A percentile compares a stretch with the other conserved stretches of the same genome.
These are phyloP conservation scores for Oryza rufipogon DNA, from an alignment of 176 grass and related monocot genomes.

Conservation along the genomic window DNA sequence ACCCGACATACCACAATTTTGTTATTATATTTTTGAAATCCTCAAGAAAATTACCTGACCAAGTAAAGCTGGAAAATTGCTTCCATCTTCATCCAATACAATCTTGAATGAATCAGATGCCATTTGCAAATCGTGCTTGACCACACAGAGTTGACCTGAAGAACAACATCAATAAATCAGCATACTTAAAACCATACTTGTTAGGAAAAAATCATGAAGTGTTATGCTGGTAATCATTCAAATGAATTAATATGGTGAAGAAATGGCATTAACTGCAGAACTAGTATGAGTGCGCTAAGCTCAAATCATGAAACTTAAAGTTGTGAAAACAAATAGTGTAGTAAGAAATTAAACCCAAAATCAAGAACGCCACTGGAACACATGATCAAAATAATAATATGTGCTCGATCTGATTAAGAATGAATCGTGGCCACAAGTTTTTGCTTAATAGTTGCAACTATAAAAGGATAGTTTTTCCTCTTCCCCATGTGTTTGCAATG, in stretches of 20 bases:
- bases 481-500: background rate
- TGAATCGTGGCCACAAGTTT: background rate
- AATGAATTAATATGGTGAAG: slow-evolving; percentile 20
- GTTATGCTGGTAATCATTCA: background rate
- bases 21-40: background rate
- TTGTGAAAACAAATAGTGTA: background rate
- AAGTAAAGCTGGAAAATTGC: slow-evolving; percentile 88
- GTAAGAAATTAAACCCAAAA: slow-evolving; percentile 16
- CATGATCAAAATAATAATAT: background rate
- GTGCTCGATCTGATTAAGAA: slow-evolving; percentile 14
- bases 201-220: slow-evolving; percentile 17
- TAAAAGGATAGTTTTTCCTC: background rate
- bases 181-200: slow-evolving; percentile 32
- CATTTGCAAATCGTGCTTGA: slow-evolving; percentile 81
- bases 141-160: slow-evolving; percentile 90
- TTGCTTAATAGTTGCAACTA: slow-evolving; percentile 21
- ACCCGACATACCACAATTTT: too few species aligned
- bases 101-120: slow-evolving; percentile 85
- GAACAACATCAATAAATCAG: slow-evolving; percentile 28
- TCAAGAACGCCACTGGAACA: slow-evolving; percentile 9
- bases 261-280: slow-evolving; percentile 7
- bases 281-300: background rate
- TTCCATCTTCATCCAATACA: slow-evolving; percentile 79
- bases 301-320: background rate
- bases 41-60: slow-evolving; percentile 73